Conservation (phyloP, 2,329 filamentous ascomycete genomes). For the Fusarium sp. region DNA sequence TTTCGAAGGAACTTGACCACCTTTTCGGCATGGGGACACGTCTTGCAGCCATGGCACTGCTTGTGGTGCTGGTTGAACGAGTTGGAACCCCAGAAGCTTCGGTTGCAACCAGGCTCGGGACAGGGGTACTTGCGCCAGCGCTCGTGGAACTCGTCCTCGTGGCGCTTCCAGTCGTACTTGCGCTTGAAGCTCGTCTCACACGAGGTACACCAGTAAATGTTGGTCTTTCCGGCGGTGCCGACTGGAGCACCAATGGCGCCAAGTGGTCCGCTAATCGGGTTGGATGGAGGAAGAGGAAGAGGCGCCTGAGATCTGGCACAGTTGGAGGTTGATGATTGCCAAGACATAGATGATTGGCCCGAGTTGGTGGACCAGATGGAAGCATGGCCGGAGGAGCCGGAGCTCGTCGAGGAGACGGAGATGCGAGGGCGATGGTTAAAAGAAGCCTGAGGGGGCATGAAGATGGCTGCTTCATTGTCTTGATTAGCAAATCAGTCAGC, state of each 20-base stretch:
- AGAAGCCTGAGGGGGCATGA: conserved; percentile 52
- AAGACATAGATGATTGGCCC: conserved; percentile 55
- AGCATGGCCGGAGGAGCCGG: conserved; percentile 62
- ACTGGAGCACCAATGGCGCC: conserved; percentile 43
- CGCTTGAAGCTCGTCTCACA: conserved; percentile 75
- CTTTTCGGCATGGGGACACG: conserved; percentile 73
- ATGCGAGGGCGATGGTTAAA: conserved; percentile 58
- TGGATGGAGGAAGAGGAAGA: conserved; percentile 52
- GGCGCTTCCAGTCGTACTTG: conserved; percentile 77
- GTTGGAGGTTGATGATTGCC: conserved; percentile 51
- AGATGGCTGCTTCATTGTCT: conserved; percentile 45
- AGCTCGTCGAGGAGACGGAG: conserved; percentile 64
- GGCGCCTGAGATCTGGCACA: conserved; percentile 52
- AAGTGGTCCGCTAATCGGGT: conserved; percentile 49
- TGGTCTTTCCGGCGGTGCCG: conserved; percentile 52
- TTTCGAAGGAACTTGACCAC: conserved; percentile 73
- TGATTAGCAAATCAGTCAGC: conserved; percentile 28
- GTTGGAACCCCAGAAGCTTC: conserved; percentile 76
- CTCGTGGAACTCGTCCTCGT: conserved; percentile 78
- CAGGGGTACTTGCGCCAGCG: conserved; percentile 76
- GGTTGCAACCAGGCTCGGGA: conserved; percentile 72
- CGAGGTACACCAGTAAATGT: conserved; percentile 68
- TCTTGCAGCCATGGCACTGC: conserved; percentile 73
- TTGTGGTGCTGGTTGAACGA: conserved; percentile 77
- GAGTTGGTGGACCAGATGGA: conserved; percentile 60